phyloP scores from a whole-genome alignment of 768 basidiomycete genomes.

The Tulasnella sp. region DNA sequence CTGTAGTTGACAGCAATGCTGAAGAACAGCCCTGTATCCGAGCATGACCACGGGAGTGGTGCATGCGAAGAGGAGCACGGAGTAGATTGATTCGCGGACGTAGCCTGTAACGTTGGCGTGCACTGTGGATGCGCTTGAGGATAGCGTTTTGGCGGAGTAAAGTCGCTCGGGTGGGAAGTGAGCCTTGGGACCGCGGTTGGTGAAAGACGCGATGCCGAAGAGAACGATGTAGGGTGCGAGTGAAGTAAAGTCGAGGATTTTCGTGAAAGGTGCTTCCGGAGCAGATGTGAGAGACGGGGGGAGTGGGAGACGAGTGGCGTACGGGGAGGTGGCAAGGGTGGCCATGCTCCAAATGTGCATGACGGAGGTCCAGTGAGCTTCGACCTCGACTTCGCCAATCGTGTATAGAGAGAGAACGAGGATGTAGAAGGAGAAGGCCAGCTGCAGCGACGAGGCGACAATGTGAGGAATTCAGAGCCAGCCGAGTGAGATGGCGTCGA shows the following conservation, averaged over 20 bases:
- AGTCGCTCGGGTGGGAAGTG: constrained; percentile 66
- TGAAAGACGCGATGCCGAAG: constrained; percentile 40
- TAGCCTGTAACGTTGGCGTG: constrained; percentile 67
- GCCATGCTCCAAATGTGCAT: constrained; percentile 56
- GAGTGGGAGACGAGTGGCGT: constrained; percentile 47
- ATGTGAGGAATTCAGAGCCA: constrained; percentile 38
- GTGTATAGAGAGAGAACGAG: constrained; percentile 46
- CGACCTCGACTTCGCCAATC: constrained; percentile 39
- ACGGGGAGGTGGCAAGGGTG: constrained; percentile 39
- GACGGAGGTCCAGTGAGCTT: constrained; percentile 40
- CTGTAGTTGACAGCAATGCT: constrained; percentile 40
- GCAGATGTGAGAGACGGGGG: constrained; percentile 33
- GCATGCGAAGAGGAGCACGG: constrained; percentile 71
- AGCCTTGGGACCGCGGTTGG: constrained; percentile 64
- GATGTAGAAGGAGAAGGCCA: constrained; percentile 52
- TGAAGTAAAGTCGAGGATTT: constrained; percentile 45
- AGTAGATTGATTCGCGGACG: constrained; percentile 30
- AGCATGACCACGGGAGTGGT: constrained; percentile 83
- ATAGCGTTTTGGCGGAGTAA: constrained; percentile 63
- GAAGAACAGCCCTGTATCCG: constrained; percentile 53
- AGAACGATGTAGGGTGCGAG: constrained; percentile 47
- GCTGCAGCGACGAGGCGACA: constrained; percentile 40
- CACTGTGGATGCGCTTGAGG: constrained; percentile 51
- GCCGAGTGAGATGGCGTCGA: constrained; percentile 50
- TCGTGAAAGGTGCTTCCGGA: not conserved